Evolutionary conservation across 768 basidiomycete species (phyloP), one percentile per base, ranked within the genome.

Genomic region (Tulasnella sp.): DNA sequence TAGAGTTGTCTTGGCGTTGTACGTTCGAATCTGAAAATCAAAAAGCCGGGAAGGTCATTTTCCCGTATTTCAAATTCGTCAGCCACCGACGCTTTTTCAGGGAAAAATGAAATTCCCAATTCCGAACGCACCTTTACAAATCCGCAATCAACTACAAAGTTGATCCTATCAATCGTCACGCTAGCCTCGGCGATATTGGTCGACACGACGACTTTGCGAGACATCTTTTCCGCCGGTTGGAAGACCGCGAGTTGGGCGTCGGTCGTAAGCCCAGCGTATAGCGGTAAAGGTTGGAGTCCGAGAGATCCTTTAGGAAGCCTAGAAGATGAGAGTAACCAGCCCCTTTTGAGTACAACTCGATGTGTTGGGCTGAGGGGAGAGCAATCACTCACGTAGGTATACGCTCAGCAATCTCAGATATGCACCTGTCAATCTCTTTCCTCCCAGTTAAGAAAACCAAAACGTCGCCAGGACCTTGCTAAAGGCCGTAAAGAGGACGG

Each of bases 151-250:
- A 99, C 87, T 17, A 99, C 96, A 80, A 91, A 99, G 79, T 91
- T 92, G 78, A 99, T 91, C 3, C 96, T 96, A 54, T 98, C 94
- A 76, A 99, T 98, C 0, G 97, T 99, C 31, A 99, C 92, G 81
- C 93, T 96, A 19, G 97, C 93, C 84, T 99, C 97, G 19, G 97
- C 97, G 71, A 99, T 96, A 81, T 99, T 99, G 0, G 97, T 99
- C 3, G 93, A 88, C 37, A 97, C 88, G 72, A 99, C 90, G 72
- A 97, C 91, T 82, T 99, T 99, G 74, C 97, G 88, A 2, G 86
- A 89, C 67, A 92, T 91, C 39, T 86, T 85, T n/a, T 90, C 89
- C 19, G 93, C 83, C 8, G 90, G 87, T 77, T 92, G 89, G 80
- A 99, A 99, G 3, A 96, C 91, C 73, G 87, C 86, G 40, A 94